Evolutionary conservation across 345 rosid genomes (phyloP), one percentile per base, ranked within the genome.

Genomic region (Salix udensis): DNA sequence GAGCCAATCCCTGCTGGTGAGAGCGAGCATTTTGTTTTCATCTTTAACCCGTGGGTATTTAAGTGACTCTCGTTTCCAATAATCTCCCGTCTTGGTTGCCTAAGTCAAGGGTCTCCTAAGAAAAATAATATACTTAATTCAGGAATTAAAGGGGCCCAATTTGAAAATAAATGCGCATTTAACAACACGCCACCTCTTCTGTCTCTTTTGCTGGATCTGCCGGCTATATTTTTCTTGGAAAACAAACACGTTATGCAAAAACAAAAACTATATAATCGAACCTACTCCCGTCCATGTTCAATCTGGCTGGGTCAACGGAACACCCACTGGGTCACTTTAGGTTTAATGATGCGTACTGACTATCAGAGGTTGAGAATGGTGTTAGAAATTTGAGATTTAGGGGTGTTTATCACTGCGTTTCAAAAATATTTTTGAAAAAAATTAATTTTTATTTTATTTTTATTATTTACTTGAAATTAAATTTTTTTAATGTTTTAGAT

Each of bases 221-320:
- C 83, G 80, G 84, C 83, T 70, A 46, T 81, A 68, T 65, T 68
- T 72, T 64, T 73, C 16, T 52, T 61, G 55, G 78, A 24, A 70
- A 81, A 74, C 82, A 81, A 76, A 82, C 76, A 48, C 34, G 36
- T 16, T 12, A 48, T 6, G 10, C 4, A 60, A 60, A 21, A 24
- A 30, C 4, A 68, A 19, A 23, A 74, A 34, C 21, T 13, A 21
- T 53, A 72, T 72, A 52, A 53, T 78, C 39, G 76, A 52, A 61
- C 19, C 44, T 64, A 68, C 81, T 61, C 79, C 52, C 75, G 70
- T 53, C 65, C 74, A 73, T 52, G 79, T 74, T 81, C 60, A 74
- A 42, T 78, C 76, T 72, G 70, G 36, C 83, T 72, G 72, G 52
- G 86, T 81, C 83, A 79, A 79, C 67, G 68, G 74, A 75, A 14